Evolutionary conservation across 441 rosid genomes (phyloP), one percentile per base, ranked within the genome.

Genomic region (Codiaeum variegatum): DNA sequence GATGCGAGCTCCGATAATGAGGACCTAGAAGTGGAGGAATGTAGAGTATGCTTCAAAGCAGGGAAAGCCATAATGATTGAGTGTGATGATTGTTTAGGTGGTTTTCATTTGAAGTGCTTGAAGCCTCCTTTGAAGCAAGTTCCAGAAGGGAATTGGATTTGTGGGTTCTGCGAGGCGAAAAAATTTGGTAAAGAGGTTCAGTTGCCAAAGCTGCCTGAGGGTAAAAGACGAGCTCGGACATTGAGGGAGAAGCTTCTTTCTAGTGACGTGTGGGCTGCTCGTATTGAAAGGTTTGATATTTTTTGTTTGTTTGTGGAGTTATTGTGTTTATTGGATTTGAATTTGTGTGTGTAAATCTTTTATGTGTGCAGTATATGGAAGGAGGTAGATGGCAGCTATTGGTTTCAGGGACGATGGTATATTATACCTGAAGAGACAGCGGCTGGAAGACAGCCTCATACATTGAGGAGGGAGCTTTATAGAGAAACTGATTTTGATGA

Each of bases 81-180:
- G 60, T 95, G 99, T 21, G 98, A 93, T 62, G 88, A 85, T 77
- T 93, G 99, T 71, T 84, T 95, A 34, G 90, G 92, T 67, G 97
- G 98, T 29, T 95, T 91, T 83, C 99, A 93, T 77, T 86, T 95
- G 88, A 91, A 83, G n/a, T 95, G 99, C 77, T 78, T 91, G 91
- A 91, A 84, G 44, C 96, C 95, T 1, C 93, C 97, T 19, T 66
- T 95, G 77, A 87, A 80, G 80, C 78, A 73, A 32, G 91, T 95
- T 52, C 99, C 97, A 0, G 97, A 93, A 73, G 98, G 90, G 59
- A 96, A 93, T 71, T 93, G 99, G 99, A 78, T 84, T 76, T 91
- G 98, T 49, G 75, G 75, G 69, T 92, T 90, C 67, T 95, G 98
- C 26, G 82, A 88, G 84, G 87, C 81, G 0, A 47, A 70, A 72